Conservation (phyloP, 2,329 filamentous ascomycete genomes). For the Neofusicoccum kwambonambiense region DNA sequence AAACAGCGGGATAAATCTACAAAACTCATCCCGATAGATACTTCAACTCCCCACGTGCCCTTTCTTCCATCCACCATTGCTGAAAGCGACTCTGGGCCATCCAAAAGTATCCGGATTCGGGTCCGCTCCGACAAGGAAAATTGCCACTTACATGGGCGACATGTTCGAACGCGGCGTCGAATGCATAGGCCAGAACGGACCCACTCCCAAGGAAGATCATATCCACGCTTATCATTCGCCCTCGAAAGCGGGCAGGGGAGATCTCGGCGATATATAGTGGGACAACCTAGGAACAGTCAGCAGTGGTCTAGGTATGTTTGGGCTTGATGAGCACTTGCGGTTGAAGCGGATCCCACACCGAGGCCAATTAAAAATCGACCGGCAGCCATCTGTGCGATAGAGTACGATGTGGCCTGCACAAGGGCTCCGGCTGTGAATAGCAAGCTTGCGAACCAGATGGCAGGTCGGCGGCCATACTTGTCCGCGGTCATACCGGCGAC, state of each 20-base stretch:
- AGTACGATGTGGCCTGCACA: conserved; percentile 29
- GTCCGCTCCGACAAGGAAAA: conserved; percentile 30
- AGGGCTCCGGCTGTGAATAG: conserved; percentile 30
- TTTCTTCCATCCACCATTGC: too few species aligned
- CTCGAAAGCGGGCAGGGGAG: conserved; percentile 34
- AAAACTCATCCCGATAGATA: conserved; percentile 40
- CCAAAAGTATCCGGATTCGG: too few species aligned
- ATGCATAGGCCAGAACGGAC: conserved; percentile 34
- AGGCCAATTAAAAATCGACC: conserved; percentile 31
- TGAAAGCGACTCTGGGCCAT: too few species aligned
- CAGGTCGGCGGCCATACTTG: conserved; percentile 32
- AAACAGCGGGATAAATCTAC: too few species aligned
- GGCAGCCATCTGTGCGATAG: conserved; percentile 28
- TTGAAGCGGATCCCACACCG: conserved; percentile 31
- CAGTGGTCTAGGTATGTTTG: conserved; percentile 28
- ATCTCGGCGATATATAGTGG: conserved; percentile 26
- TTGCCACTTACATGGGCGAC: conserved; percentile 35
- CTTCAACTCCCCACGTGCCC: conserved; percentile 40
- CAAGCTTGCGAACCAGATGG: conserved; percentile 24
- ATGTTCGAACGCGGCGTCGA: conserved; percentile 35
- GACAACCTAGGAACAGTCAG: conserved; percentile 24
- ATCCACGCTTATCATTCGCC: conserved; percentile 41
- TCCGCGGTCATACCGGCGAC: conserved; percentile 37
- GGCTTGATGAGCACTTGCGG: conserved; percentile 31
- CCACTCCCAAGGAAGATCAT: conserved; percentile 33